Base-by-base conservation (phyloP, 495 filamentous ascomycete species). In the Aspergillus carlsbadensis region DNA sequence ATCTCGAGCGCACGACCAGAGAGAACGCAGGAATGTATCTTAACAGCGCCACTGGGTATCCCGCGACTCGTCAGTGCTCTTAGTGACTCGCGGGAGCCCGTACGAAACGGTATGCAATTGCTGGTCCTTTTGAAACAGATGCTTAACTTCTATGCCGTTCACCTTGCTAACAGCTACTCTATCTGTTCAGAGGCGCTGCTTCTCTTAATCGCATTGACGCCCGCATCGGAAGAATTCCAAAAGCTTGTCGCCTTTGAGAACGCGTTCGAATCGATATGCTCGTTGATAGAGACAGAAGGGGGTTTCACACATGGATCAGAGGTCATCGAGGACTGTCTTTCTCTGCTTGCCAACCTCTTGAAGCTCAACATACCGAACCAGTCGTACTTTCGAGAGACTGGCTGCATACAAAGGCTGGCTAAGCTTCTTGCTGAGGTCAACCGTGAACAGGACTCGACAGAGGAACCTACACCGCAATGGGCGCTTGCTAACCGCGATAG, bases 221-320 rank as follows among this genome's bases (percentile, higher is more conserved):
- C 83, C 22, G 78, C 84, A 18, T 88, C 86, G n/a, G 73, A 85
- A 44, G 87, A 97, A 59, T 80, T 98, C 13, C 92, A 97, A 62
- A 97, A 98, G 68, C 81, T 96, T 7, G 90, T 98, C 20, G 92
- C 91, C 0, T 97, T 96, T 57, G 91, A 96, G 60, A 93, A 92
- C 75, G 88, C 91, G 0, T 98, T 98, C 61, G 91, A 93, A 36
- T 82, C 87, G 21, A 77, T 96, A 18, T 96, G 97, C 67, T 77
- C 73, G 15, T 84, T 98, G 31, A 90, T 98, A 40, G 80, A 87
- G 54, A 72, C 78, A 0, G 94, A 98, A 68, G 94, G 95, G 1
- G 86, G 85, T 10, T 72, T 98, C 52, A 85, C 81, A 6, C 84
- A 91, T 61, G 95, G 95, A 17, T 92, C 90, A n/a, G 89, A 92